Conservation (phyloP, 2,329 filamentous ascomycete species). For the Rhynchosporium agropyri region DNA sequence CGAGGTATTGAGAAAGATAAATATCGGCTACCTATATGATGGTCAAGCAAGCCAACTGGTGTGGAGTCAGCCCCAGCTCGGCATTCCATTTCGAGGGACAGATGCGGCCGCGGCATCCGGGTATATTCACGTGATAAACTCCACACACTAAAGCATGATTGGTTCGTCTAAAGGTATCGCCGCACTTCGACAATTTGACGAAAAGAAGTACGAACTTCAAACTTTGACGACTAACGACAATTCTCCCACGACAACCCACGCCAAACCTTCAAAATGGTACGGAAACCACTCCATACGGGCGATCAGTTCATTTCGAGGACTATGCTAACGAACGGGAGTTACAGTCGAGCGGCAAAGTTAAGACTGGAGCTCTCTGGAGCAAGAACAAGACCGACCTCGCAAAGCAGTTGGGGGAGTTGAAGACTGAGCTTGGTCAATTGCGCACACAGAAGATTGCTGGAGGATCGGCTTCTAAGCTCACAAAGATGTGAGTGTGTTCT, state of each 20-base stretch:
- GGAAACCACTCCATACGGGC: conserved; percentile 10
- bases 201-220: conserved; percentile 16
- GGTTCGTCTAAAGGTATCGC: not conserved
- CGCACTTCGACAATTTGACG: conserved; percentile 12
- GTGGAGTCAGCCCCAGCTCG: not conserved
- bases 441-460: conserved; percentile 97
- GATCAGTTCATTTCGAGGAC: conserved; percentile 2
- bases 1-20: not conserved
- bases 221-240: conserved; percentile 31
- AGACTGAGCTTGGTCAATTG: conserved; percentile 94
- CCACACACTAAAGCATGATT: not conserved
- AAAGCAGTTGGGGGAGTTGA: conserved; percentile 93
- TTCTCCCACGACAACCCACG: conserved; percentile 33
- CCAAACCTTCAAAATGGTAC: conserved; percentile 44
- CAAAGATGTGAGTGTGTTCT: conserved; percentile 81
- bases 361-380: conserved; percentile 94
- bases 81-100: not conserved
- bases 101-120: conserved; percentile 9
- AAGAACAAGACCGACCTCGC: conserved; percentile 99
- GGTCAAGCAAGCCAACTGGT: not conserved
- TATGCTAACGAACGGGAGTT: conserved; percentile 41
- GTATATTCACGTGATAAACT: not conserved
- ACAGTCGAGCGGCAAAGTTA: conserved; percentile 73
- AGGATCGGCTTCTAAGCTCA: conserved; percentile 93
- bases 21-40: conserved; percentile 2